Evolutionary conservation across 2,329 filamentous ascomycete genomes (phyloP).

Genomic region (Chrysoporthe austroafricana): DNA sequence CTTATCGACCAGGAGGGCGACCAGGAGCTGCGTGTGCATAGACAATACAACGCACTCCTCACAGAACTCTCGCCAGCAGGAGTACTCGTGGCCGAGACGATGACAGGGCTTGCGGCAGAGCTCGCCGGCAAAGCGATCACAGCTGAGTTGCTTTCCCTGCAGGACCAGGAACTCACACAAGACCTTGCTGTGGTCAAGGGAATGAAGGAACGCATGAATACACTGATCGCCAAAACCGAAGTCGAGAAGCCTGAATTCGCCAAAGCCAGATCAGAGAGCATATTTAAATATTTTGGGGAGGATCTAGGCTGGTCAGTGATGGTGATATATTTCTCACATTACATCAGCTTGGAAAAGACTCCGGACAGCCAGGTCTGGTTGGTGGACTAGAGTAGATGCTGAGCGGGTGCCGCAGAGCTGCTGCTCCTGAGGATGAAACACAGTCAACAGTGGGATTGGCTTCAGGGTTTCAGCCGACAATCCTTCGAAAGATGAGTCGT

Average conservation of each 20-base stretch:
- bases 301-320: neutral
- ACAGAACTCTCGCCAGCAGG: neutral
- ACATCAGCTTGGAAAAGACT: neutral
- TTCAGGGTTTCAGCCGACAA: neutral
- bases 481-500: no score
- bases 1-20: constrained; percentile 8
- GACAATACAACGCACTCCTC: neutral
- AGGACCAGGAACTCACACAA: neutral
- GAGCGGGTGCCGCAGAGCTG: neutral
- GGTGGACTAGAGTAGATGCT: neutral
- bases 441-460: neutral
- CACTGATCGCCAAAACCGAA: neutral
- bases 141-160: neutral
- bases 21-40: constrained; percentile 1
- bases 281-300: neutral
- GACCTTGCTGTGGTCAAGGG: neutral
- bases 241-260: neutral
- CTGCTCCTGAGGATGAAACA: neutral
- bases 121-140: neutral
- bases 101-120: constrained; percentile 6
- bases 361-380: constrained; percentile 1
- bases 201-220: neutral
- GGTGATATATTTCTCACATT: neutral
- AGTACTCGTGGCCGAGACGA: neutral
- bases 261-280: neutral